phyloP scores from a whole-genome alignment of 352 stramenopile species.

The Elongisporangium senticosum region DNA sequence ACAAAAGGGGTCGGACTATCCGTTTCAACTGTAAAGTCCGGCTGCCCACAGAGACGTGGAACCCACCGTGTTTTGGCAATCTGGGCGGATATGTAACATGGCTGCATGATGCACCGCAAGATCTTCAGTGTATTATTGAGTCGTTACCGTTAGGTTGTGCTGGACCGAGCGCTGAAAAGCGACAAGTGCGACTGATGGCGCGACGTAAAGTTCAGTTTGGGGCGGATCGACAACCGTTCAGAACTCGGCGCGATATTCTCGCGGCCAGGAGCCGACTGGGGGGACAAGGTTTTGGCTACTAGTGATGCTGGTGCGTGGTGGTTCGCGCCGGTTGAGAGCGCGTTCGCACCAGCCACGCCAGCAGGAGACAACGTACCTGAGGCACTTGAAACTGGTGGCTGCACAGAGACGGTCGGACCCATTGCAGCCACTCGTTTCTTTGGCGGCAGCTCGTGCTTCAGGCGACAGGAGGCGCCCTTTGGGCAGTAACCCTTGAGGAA shows the following conservation, averaged over 20 bases:
- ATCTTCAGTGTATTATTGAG: not conserved
- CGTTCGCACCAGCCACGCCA: not conserved
- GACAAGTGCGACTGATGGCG: not conserved
- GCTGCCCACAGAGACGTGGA: not conserved
- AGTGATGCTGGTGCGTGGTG: not conserved
- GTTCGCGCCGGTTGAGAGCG: not conserved
- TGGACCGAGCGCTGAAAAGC: not conserved
- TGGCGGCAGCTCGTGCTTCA: slow-evolving; percentile 57
- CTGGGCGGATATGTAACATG: not conserved
- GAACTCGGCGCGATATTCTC: not conserved
- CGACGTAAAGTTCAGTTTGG: not conserved
- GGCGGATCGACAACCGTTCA: not conserved
- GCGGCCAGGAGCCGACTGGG: not conserved
- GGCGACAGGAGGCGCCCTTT: slow-evolving; percentile 38
- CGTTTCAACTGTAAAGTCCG: not conserved
- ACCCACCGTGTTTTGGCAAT: not conserved
- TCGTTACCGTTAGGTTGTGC: not conserved
- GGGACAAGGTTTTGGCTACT: not conserved
- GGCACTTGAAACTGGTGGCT: slow-evolving; percentile 1
- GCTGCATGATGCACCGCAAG: not conserved
- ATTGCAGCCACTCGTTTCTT: slow-evolving; percentile 14
- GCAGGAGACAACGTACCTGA: slow-evolving; percentile 14
- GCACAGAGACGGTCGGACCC: not conserved
- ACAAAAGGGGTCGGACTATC: slow-evolving; percentile 1
- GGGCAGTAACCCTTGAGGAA: slow-evolving; percentile 69